Conservation (phyloP, 2,329 filamentous ascomycete genomes). For the Calonectria multiphialidica region DNA sequence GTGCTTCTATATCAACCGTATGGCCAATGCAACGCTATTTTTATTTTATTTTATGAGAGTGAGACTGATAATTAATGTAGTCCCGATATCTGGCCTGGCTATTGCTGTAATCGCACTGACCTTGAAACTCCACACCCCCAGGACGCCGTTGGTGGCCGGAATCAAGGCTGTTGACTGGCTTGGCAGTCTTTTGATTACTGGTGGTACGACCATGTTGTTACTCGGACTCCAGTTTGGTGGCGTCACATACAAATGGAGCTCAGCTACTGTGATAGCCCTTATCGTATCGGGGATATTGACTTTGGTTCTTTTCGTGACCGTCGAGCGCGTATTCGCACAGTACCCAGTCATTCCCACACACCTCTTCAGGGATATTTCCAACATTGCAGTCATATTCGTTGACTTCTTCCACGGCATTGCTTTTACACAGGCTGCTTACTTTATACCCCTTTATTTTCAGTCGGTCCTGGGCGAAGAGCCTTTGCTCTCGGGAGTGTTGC, state of each 20-base stretch:
- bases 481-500: neutral
- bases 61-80: neutral
- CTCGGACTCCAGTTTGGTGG: slow-evolving; percentile 6
- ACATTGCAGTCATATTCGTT: neutral
- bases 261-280: neutral
- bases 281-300: neutral
- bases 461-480: neutral
- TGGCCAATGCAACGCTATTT: too few relatives aligned
- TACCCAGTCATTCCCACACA: neutral
- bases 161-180: slow-evolving; percentile 9
- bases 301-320: neutral
- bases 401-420: slow-evolving; percentile 4
- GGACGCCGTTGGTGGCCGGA: neutral
- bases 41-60: neutral
- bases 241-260: neutral
- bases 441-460: slow-evolving; percentile 4
- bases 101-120: neutral
- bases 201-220: slow-evolving; percentile 6
- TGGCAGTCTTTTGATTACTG: neutral
- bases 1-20: slow-evolving; percentile 18
- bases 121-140: slow-evolving; percentile 2
- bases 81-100: neutral
- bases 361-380: neutral
- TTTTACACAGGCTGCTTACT: neutral
- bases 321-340: neutral